Evolutionary conservation across 352 stramenopile species (phyloP).

Genomic region (Globisporangium heterothallicum): DNA sequence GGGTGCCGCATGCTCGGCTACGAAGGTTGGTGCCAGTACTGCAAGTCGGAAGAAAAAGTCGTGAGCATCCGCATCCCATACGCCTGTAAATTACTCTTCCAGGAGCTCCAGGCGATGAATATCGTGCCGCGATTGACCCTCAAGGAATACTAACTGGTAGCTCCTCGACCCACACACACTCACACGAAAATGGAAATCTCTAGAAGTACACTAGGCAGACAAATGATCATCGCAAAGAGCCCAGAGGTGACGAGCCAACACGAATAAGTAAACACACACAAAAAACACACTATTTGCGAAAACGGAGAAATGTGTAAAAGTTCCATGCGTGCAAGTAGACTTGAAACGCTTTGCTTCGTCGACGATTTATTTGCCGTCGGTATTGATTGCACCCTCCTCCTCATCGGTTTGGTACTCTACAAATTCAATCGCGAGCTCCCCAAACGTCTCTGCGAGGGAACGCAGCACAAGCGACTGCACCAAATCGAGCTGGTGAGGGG

Average conservation of each 20-base stretch:
- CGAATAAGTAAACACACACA: background rate
- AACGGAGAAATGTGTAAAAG: too few relatives aligned
- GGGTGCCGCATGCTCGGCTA: constrained; percentile 97
- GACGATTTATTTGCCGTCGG: constrained; percentile 9
- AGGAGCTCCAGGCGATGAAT: constrained; percentile 99
- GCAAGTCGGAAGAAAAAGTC: constrained; percentile 97
- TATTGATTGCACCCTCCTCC: constrained; percentile 7
- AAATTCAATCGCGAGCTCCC: constrained; percentile 23
- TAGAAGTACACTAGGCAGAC: constrained; percentile 11
- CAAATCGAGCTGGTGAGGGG: constrained; percentile 45
- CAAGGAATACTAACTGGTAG: constrained; percentile 92
- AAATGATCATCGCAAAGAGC: too few relatives aligned
- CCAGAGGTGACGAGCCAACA: too few relatives aligned
- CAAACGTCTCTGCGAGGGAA: constrained; percentile 38
- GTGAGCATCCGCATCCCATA: constrained; percentile 98
- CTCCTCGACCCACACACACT: too few relatives aligned
- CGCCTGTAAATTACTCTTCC: constrained; percentile 98
- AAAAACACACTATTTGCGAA: background rate
- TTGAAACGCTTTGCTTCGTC: background rate
- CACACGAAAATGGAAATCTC: constrained; percentile 1
- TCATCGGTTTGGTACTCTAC: constrained; percentile 47
- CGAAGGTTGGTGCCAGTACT: constrained; percentile 98
- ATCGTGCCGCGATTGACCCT: constrained; percentile 96
- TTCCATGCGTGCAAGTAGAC: too few relatives aligned
- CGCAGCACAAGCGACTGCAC: constrained; percentile 41